phyloP scores from a whole-genome alignment of 768 basidiomycete species.

The Russula earlei region DNA sequence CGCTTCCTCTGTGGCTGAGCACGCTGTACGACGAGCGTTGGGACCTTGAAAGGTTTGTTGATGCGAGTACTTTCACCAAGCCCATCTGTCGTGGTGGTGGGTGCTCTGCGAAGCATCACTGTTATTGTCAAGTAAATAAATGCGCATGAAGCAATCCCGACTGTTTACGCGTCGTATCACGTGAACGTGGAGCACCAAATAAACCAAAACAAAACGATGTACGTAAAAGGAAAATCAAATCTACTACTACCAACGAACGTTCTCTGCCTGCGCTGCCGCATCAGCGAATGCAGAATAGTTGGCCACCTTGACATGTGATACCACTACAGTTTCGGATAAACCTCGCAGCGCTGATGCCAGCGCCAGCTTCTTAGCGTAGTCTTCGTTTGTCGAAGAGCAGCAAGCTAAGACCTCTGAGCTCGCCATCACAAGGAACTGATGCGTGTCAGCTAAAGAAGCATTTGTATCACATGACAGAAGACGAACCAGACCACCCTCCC shows the following conservation, averaged over 20 bases:
- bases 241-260: constrained; percentile 29
- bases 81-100: constrained; percentile 64
- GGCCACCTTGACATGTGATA: constrained; percentile 19
- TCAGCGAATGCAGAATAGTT: constrained; percentile 16
- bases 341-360: constrained; percentile 11
- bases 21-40: constrained; percentile 43
- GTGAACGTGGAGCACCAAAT: constrained; percentile 1
- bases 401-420: constrained; percentile 15
- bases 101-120: constrained; percentile 60
- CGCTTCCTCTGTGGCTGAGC: constrained; percentile 69
- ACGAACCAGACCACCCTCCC: constrained; percentile 16
- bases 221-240: neutral
- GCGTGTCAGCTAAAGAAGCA: neutral
- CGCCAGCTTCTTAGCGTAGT: constrained; percentile 8
- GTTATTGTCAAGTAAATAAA: neutral
- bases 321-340: constrained; percentile 11
- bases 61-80: constrained; percentile 64
- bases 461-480: neutral
- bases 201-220: neutral
- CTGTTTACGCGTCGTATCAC: constrained; percentile 4
- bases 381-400: constrained; percentile 18
- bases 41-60: constrained; percentile 76
- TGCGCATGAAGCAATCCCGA: neutral
- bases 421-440: constrained; percentile 18
- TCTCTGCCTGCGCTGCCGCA: constrained; percentile 30